Conservation (phyloP, 768 basidiomycete genomes). For the Hygrocybe coccinea region DNA sequence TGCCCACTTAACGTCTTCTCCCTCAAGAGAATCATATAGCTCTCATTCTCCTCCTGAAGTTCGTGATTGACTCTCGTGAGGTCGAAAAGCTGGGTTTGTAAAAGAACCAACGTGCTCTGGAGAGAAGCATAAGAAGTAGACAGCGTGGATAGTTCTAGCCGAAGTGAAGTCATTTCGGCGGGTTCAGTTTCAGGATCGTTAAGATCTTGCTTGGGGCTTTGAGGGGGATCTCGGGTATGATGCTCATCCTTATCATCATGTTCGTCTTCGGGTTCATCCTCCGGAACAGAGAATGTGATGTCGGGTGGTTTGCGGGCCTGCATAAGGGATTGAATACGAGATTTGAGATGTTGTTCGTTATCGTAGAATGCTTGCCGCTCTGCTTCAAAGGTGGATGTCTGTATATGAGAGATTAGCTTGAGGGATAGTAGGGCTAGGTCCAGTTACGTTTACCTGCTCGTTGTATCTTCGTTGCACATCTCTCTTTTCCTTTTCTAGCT, state of each 20-base stretch:
- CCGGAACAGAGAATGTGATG: constrained; percentile 39
- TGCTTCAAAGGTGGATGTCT: constrained; percentile 87
- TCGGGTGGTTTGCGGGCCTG: constrained; percentile 58
- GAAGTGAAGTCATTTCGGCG: constrained; percentile 82
- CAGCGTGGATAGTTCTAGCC: constrained; percentile 79
- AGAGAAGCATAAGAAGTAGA: constrained; percentile 81
- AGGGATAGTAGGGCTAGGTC: not conserved
- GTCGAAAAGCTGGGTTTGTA: constrained; percentile 81
- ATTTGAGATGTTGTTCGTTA: constrained; percentile 89
- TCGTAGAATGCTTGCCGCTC: constrained; percentile 91
- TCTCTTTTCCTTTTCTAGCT: constrained; percentile 84
- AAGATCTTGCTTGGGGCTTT: constrained; percentile 40
- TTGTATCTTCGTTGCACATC: constrained; percentile 80
- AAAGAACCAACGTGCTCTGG: constrained; percentile 76
- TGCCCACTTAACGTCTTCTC: constrained; percentile 90
- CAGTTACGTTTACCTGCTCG: constrained; percentile 60
- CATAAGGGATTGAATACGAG: constrained; percentile 76
- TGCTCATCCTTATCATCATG: constrained; percentile 3
- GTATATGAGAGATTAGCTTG: constrained; percentile 15
- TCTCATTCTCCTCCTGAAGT: constrained; percentile 93
- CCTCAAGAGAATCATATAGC: constrained; percentile 88
- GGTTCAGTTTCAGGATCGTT: constrained; percentile 69
- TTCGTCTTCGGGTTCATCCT: constrained; percentile 18
- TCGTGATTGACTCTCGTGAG: constrained; percentile 83
- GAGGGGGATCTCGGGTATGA: constrained; percentile 4